Evolutionary conservation across 352 stramenopile genomes (phyloP), one percentile per base, ranked within the genome.

Genomic region (Phytopythium litorale): DNA sequence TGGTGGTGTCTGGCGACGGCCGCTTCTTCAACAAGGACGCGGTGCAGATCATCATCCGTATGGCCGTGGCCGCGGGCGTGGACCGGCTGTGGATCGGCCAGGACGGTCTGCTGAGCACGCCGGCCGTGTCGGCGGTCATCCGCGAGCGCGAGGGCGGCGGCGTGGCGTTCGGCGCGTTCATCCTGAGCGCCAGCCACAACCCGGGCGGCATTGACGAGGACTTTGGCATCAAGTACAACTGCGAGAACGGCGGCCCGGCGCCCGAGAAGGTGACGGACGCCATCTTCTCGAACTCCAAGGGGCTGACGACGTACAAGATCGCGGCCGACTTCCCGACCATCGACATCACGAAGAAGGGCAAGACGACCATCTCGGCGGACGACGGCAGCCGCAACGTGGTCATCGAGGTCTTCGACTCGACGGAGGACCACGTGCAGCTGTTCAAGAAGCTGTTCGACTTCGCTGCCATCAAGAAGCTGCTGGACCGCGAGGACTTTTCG

Each of bases 211-310:
- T 96, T 51, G 91, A 98, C 62, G 97, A 98, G 73, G 97, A 99
- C 80, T 99, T 99, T 72, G 98, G 98, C 56, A 98, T 99, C 68
- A 99, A 99, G 75, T 99, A 99, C 88, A 99, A 99, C 81, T 97
- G 74, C 56, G 91, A 97, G 70, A 99, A 99, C 84, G 98, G 98
- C 57, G 96, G 97, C 40, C 97, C 97, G 5, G 97, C 97, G 21
- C 92, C 94, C 8, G 97, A 99, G 78, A 95, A 97, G 66, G 85
- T 99, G 56, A 99, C 98, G 42, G 83, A 99, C 63, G 91, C 89
- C 57, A 99, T 99, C 65, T 99, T 96, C 78, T 76, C 83, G 61
- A 92, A 98, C 66, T 99, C 97, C 21, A 97, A 91, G 66, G 84
- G 82, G n/a, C 98, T 99, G 64, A 84, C 89, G 59, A 86, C 79